Evolutionary conservation across 495 filamentous ascomycete genomes (phyloP), one percentile per base, ranked within the genome.

Genomic region (Poronia punctata): DNA sequence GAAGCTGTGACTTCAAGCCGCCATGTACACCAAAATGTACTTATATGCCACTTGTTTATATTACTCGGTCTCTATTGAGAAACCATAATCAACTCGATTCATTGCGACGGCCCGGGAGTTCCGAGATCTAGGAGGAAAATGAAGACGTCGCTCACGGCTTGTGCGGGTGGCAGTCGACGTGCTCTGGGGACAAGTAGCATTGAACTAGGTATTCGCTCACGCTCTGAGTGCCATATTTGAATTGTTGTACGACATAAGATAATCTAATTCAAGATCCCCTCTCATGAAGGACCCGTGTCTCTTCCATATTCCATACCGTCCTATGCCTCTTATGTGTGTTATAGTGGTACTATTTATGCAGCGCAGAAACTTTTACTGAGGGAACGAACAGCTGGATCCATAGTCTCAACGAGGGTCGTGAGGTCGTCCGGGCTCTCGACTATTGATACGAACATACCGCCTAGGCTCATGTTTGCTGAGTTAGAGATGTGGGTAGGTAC

Each of bases 101-200:
- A 45, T 45, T 38, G 28, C 46, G 67, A 60, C 62, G 65, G 62
- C 53, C 51, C 59, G 30, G 57, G 67, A 66, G 67, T 71, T 71
- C 41, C 58, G 66, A 67, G 67, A 70, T 67, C 53, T 37, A 45
- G 35, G 42, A 38, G 38, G 52, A 41, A 66, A 62, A n/a, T n/a
- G n/a, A n/a, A 63, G 58, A 45, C 57, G 56, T 37, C 59, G 28
- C 41, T 45, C 50, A 36, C 42, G 41, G 41, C 45, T 35, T 50
- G 52, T 34, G 42, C 41, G 35, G 42, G 42, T 38, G 42, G 33
- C 34, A 39, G 48, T 43, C 38, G 49, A 24, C 43, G 30, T 49
- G 45, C 35, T 50, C 46, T 50, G 51, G 52, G 36, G 24, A 50
- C 31, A 41, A 53, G 44, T 49, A 48, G 52, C 52, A 56, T 58